phyloP scores from a whole-genome alignment of 2,329 filamentous ascomycete species.

The Hypomyces perniciosus region DNA sequence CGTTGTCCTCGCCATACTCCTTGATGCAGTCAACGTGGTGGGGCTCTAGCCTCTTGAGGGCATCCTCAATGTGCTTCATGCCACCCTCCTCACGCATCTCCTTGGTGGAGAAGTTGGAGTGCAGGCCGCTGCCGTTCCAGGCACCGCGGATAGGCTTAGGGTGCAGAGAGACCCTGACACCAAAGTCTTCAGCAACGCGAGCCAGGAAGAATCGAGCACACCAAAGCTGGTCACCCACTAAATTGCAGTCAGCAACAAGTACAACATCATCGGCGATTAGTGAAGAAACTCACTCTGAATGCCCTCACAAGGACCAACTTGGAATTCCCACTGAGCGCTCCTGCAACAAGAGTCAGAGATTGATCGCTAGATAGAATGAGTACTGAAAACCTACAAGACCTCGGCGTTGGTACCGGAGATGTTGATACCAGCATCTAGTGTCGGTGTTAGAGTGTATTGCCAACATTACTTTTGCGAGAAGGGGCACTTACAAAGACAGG shows the following conservation, averaged over 20 bases:
- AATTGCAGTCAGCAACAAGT: neutral
- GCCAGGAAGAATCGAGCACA: slow-evolving; percentile 73
- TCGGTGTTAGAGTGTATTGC: slow-evolving; percentile 8
- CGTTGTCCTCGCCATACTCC: slow-evolving; percentile 95
- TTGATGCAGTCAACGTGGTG: slow-evolving; percentile 81
- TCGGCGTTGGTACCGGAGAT: slow-evolving; percentile 99
- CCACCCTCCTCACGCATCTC: slow-evolving; percentile 86
- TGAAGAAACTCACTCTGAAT: slow-evolving; percentile 63
- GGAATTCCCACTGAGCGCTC: slow-evolving; percentile 85
- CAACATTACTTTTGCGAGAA: neutral
- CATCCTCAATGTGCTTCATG: slow-evolving; percentile 88
- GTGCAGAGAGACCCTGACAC: slow-evolving; percentile 88
- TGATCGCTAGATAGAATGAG: no score
- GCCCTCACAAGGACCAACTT: slow-evolving; percentile 83
- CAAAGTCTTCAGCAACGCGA: slow-evolving; percentile 93
- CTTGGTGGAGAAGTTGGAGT: slow-evolving; percentile 88
- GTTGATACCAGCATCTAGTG: slow-evolving; percentile 65
- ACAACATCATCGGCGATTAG: neutral
- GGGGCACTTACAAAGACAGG: slow-evolving; percentile 57
- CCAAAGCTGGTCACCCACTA: slow-evolving; percentile 96
- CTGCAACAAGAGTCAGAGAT: no score
- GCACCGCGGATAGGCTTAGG: slow-evolving; percentile 90
- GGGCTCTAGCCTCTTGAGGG: slow-evolving; percentile 77
- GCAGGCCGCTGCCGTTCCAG: slow-evolving; percentile 93
- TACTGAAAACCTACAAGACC: slow-evolving; percentile 67